These are phyloP conservation scores for Huntiella abstrusa DNA, from an alignment of 2,329 filamentous ascomycete genomes.

Conservation along the genomic window DNA sequence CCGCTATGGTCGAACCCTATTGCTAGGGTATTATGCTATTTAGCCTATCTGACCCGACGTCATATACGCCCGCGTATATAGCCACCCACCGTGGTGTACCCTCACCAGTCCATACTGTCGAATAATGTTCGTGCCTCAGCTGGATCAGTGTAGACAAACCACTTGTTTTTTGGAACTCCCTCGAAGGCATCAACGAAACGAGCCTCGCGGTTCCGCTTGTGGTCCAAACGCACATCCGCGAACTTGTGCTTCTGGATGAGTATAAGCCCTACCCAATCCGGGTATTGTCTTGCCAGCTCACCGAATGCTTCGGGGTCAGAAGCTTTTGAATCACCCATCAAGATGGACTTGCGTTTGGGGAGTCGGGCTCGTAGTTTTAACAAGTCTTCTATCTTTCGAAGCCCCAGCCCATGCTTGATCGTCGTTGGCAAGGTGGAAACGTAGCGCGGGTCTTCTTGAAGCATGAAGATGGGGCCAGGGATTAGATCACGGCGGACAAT, in stretches of 20 bases:
- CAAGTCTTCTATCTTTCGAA: too few relatives aligned
- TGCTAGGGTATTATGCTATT: too few relatives aligned
- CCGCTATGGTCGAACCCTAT: too few relatives aligned
- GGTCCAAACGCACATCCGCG: constrained; percentile 48
- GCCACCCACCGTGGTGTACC: background rate
- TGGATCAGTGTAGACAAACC: constrained; percentile 70
- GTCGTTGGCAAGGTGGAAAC: background rate
- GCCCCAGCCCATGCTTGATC: too few relatives aligned
- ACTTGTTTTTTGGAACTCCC: constrained; percentile 47
- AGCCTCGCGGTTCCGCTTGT: constrained; percentile 51
- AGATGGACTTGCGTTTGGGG: constrained; percentile 59
- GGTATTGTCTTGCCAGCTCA: constrained; percentile 48
- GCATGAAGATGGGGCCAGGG: background rate
- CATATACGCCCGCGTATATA: background rate
- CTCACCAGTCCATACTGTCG: background rate
- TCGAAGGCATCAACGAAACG: constrained; percentile 74
- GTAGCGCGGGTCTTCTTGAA: background rate
- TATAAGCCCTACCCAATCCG: constrained; percentile 65
- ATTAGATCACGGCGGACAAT: too few relatives aligned
- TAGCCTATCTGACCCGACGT: too few relatives aligned
- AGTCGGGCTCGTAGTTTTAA: constrained; percentile 58
- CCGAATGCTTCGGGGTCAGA: constrained; percentile 81
- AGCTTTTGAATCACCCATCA: constrained; percentile 81
- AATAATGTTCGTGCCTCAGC: constrained; percentile 15
- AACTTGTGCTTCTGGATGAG: constrained; percentile 71